A percentile compares a stretch with the other conserved stretches of the same genome.
Evolutionary conservation across 176 grass and related monocot genomes (phyloP).

Genomic region (Melocanna baccifera): DNA sequence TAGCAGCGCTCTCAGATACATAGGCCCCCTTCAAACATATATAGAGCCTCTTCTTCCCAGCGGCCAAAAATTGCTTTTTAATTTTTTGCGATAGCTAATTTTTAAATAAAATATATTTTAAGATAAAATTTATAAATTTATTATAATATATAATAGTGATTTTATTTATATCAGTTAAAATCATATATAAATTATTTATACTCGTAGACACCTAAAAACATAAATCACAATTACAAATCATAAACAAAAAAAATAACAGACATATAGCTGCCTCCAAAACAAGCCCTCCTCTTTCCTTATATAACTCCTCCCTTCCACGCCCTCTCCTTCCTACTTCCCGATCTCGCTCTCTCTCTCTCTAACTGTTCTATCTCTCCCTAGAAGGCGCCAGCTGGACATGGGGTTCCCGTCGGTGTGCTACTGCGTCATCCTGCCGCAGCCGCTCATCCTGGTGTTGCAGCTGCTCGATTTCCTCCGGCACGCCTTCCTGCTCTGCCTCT

Average conservation of each 20-base stretch:
- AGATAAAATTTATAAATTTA: no score
- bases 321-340: background rate
- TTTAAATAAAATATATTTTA: no score
- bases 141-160: no score
- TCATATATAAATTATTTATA: no score
- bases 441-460: slow-evolving; percentile 65
- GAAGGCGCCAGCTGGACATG: slow-evolving; percentile 28
- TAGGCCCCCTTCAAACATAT: background rate
- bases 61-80: no score
- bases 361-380: background rate
- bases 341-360: background rate
- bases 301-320: slow-evolving; percentile 22
- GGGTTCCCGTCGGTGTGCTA: slow-evolving; percentile 78
- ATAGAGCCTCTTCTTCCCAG: no score
- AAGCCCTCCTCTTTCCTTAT: background rate
- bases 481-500: slow-evolving; percentile 45
- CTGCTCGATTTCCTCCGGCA: slow-evolving; percentile 54
- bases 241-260: no score
- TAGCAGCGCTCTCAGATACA: background rate
- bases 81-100: no score
- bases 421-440: slow-evolving; percentile 74
- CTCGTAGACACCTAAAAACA: no score
- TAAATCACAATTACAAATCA: no score
- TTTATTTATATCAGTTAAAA: no score
- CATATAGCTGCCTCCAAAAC: slow-evolving; percentile 24